Conservation (phyloP, 371 early-diverging fungal genomes). For the Rhizopus arrhizus region DNA sequence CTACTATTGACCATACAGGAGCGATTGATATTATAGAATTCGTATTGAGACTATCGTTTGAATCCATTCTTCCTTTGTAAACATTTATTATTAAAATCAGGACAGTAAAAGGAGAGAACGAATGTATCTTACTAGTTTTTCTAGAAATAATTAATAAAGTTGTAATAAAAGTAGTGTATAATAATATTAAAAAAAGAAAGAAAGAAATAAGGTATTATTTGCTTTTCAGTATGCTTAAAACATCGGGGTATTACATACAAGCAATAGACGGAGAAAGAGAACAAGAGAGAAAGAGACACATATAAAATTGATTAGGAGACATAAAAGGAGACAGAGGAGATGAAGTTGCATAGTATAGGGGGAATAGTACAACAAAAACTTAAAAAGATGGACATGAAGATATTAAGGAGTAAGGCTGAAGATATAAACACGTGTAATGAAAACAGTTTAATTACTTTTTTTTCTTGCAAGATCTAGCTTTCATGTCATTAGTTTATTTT, state of each 20-base stretch:
- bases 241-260: neutral
- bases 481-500: too few relatives aligned
- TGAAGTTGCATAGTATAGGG: neutral
- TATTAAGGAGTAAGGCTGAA: too few relatives aligned
- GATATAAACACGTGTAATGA: too few relatives aligned
- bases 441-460: too few relatives aligned
- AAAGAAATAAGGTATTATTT: slow-evolving; percentile 3
- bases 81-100: neutral
- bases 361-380: neutral
- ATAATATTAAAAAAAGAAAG: slow-evolving; percentile 15
- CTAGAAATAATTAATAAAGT: slow-evolving; percentile 2
- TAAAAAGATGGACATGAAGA: neutral
- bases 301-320: neutral
- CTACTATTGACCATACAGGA: slow-evolving; percentile 26
- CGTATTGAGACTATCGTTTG: neutral
- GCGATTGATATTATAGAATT: neutral
- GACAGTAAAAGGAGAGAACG: neutral
- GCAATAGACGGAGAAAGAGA: neutral
- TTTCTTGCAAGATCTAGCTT: too few relatives aligned
- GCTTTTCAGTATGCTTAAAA: neutral
- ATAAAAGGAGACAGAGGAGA: neutral
- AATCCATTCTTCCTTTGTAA: neutral
- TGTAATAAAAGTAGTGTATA: neutral
- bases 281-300: neutral
- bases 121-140: neutral